These are phyloP conservation scores for Linderina pennispora DNA, from an alignment of 192 early-diverging fungal genomes.

Conservation along the genomic window DNA sequence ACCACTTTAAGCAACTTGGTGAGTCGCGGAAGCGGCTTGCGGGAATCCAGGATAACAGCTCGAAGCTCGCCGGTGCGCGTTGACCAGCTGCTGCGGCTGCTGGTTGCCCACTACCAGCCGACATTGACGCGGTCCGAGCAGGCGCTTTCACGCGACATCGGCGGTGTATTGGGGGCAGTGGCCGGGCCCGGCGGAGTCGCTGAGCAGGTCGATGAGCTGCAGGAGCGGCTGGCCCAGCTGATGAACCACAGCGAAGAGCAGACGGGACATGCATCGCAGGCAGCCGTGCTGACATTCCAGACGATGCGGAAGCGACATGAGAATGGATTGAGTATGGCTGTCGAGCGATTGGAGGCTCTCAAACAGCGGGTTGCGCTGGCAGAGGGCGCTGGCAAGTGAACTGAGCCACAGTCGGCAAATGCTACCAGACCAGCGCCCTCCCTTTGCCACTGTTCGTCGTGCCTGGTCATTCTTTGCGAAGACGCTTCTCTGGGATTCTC, in stretches of 20 bases:
- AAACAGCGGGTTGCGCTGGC: no score
- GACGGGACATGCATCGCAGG: no score
- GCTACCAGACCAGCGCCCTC: no score
- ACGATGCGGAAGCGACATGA: no score
- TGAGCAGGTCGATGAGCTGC: slow-evolving; percentile 15
- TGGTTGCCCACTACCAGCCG: slow-evolving; percentile 57
- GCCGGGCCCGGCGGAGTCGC: slow-evolving; percentile 21
- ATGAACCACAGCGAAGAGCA: no score
- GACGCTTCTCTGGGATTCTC: no score
- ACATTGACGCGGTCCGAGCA: slow-evolving; percentile 54
- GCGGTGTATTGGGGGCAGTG: slow-evolving; percentile 15
- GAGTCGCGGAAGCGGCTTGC: slow-evolving; percentile 39
- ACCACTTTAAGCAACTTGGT: slow-evolving; percentile 38
- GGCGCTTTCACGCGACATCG: slow-evolving; percentile 20
- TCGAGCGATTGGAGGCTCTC: no score
- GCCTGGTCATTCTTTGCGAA: no score
- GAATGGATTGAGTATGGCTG: no score
- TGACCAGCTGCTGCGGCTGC: slow-evolving; percentile 55
- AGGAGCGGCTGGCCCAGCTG: slow-evolving; percentile 5
- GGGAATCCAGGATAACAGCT: slow-evolving; percentile 27
- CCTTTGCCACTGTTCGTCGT: neutral
- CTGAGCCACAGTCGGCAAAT: no score
- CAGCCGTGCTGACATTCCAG: no score
- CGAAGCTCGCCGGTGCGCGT: slow-evolving; percentile 45
- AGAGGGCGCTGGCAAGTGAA: no score